Evolutionary conservation across 768 basidiomycete genomes (phyloP).

Genomic region (Russula sp.): DNA sequence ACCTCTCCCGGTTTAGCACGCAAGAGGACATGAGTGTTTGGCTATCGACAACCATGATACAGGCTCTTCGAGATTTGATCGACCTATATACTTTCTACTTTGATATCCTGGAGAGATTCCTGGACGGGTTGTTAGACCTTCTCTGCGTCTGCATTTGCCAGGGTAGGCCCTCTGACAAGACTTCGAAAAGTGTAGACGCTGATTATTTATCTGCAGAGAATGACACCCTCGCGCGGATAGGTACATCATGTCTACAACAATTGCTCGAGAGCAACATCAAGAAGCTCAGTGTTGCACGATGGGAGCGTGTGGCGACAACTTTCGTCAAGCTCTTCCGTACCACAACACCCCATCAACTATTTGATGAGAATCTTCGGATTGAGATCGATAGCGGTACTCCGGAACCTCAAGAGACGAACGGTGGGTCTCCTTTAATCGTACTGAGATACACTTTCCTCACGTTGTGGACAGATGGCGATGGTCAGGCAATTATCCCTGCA

Average conservation of each 20-base stretch:
- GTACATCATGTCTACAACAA: constrained; percentile 96
- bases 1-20: constrained; percentile 87
- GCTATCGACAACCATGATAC: constrained; percentile 98
- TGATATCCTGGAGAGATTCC: constrained; percentile 79
- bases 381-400: constrained; percentile 64
- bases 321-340: constrained; percentile 97
- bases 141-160: constrained; percentile 97
- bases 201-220: constrained; percentile 61
- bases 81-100: constrained; percentile 97
- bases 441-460: constrained; percentile 21
- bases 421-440: constrained; percentile 26
- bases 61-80: constrained; percentile 91
- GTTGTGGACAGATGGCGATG: constrained; percentile 53
- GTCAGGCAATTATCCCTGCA: constrained; percentile 73
- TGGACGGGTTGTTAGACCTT: constrained; percentile 92
- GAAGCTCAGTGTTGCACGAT: constrained; percentile 78
- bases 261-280: constrained; percentile 88
- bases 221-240: constrained; percentile 94
- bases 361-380: constrained; percentile 86
- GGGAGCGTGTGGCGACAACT: constrained; percentile 89
- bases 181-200: constrained; percentile 3
- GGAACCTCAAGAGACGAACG: constrained; percentile 51
- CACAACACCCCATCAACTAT: constrained; percentile 95
- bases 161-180: constrained; percentile 52
- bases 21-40: constrained; percentile 99